Conservation (phyloP, 805 yeast genomes). For the Osmozyma mogii region DNA sequence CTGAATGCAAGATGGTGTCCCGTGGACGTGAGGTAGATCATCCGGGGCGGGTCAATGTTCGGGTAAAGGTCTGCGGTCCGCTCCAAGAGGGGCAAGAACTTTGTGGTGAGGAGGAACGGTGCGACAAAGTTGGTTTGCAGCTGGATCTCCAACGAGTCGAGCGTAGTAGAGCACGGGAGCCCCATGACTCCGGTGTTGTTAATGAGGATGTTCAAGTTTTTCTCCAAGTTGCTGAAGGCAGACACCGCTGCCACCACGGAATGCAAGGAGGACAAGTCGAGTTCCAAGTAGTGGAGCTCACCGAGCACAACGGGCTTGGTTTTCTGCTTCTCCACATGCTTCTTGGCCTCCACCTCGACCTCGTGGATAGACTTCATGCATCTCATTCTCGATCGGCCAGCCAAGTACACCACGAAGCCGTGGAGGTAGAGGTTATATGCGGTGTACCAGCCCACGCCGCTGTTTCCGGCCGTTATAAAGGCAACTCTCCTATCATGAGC, state of each 20-base stretch:
- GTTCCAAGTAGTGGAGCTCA: constrained; percentile 40
- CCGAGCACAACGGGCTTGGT: constrained; percentile 30
- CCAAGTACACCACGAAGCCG: constrained; percentile 69
- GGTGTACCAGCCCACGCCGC: constrained; percentile 75
- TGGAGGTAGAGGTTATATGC: constrained; percentile 70
- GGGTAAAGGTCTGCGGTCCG: constrained; percentile 23
- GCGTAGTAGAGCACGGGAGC: constrained; percentile 56
- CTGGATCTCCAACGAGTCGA: constrained; percentile 70
- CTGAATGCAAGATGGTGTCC: constrained; percentile 50
- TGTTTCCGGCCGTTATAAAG: constrained; percentile 72
- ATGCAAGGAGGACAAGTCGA: constrained; percentile 41
- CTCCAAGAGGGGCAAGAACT: constrained; percentile 47
- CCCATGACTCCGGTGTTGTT: constrained; percentile 81
- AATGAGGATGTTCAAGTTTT: constrained; percentile 50
- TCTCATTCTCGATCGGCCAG: constrained; percentile 56
- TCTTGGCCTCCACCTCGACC: constrained; percentile 45
- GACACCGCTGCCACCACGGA: constrained; percentile 38
- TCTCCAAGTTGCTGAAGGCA: constrained; percentile 39
- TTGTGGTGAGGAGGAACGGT: constrained; percentile 62
- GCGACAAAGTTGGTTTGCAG: constrained; percentile 72
- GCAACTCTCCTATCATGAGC: constrained; percentile 49
- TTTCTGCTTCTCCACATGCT: constrained; percentile 12
- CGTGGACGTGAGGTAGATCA: constrained; percentile 57
- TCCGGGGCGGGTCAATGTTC: constrained; percentile 36
- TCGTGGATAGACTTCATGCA: constrained; percentile 51